These are phyloP conservation scores for Alternaria infectoria DNA, from an alignment of 2,329 filamentous ascomycete species.

Conservation along the genomic window DNA sequence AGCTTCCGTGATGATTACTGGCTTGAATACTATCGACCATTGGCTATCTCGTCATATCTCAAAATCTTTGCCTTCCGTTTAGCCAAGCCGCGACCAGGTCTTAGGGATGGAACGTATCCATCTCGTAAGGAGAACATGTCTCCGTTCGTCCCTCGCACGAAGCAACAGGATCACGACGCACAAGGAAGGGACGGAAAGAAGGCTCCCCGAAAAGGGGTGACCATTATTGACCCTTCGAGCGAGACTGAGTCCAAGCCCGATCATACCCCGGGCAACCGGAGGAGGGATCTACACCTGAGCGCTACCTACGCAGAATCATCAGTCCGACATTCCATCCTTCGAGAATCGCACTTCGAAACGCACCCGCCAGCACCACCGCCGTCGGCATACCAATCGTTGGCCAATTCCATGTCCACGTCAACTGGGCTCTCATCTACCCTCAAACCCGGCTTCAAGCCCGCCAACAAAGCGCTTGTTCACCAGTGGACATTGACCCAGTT, in stretches of 20 bases:
- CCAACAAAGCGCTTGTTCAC: constrained; percentile 80
- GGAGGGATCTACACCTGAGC: constrained; percentile 29
- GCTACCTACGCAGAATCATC: constrained; percentile 43
- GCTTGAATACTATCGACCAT: constrained; percentile 93
- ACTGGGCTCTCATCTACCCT: constrained; percentile 34
- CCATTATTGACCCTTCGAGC: constrained; percentile 67
- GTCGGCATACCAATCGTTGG: constrained; percentile 31
- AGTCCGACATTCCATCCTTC: constrained; percentile 51
- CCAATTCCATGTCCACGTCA: constrained; percentile 37
- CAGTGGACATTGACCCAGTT: constrained; percentile 91
- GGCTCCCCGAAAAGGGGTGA: constrained; percentile 69
- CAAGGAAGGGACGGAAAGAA: constrained; percentile 68
- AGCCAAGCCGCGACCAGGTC: constrained; percentile 79
- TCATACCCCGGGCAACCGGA: constrained; percentile 25
- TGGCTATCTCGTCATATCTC: constrained; percentile 83
- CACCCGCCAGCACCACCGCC: constrained; percentile 27
- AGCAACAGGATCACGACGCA: constrained; percentile 51
- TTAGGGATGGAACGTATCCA: constrained; percentile 74
- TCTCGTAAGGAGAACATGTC: constrained; percentile 82
- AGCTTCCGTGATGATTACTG: constrained; percentile 89
- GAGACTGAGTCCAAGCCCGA: constrained; percentile 38
- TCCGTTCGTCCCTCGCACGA: constrained; percentile 78
- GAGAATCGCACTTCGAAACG: constrained; percentile 48
- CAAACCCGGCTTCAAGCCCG: constrained; percentile 53
- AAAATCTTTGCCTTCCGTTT: constrained; percentile 94